Conservation (phyloP, 331 rosid species). For the Malus hybrid region DNA sequence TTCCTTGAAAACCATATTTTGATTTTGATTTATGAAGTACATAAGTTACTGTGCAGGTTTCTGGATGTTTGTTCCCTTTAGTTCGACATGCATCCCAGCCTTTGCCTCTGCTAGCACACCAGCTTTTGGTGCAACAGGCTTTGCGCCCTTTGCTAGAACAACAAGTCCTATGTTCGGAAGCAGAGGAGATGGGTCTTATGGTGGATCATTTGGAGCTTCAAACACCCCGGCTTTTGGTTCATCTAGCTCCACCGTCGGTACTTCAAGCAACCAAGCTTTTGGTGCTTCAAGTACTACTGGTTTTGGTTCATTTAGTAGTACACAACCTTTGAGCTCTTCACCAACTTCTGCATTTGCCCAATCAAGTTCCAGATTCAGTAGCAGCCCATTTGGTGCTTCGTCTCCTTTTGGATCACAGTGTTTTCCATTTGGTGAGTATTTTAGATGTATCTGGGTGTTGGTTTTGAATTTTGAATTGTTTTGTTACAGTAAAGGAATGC, state of each 20-base stretch:
- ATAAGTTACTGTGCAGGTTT: not conserved
- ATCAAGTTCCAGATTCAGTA: slow-evolving; percentile 45
- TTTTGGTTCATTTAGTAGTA: slow-evolving; percentile 44
- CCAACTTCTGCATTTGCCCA: slow-evolving; percentile 53
- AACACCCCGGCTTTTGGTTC: slow-evolving; percentile 24
- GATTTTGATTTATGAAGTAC: not conserved
- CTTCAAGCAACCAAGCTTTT: slow-evolving; percentile 47
- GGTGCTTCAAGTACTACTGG: slow-evolving; percentile 46
- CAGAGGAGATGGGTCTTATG: not conserved
- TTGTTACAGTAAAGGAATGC: not conserved
- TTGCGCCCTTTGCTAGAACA: slow-evolving; percentile 38
- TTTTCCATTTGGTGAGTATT: slow-evolving; percentile 69
- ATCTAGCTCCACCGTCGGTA: slow-evolving; percentile 33
- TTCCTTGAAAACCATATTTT: not conserved
- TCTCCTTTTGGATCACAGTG: slow-evolving; percentile 74
- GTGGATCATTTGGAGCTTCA: slow-evolving; percentile 31
- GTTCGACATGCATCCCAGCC: slow-evolving; percentile 16
- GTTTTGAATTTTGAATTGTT: slow-evolving; percentile 11
- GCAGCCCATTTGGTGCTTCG: slow-evolving; percentile 53
- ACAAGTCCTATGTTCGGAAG: slow-evolving; percentile 33
- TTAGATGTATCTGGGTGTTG: not conserved
- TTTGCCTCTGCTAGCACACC: slow-evolving; percentile 27
- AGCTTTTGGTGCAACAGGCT: slow-evolving; percentile 20
- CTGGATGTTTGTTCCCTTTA: not conserved
- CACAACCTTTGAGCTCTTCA: slow-evolving; percentile 48